Percentiles rank a stretch among this genome's conserved stretches.
phyloP scores from a whole-genome alignment of 176 grass and related monocot genomes.

The Oryza brachyantha region DNA sequence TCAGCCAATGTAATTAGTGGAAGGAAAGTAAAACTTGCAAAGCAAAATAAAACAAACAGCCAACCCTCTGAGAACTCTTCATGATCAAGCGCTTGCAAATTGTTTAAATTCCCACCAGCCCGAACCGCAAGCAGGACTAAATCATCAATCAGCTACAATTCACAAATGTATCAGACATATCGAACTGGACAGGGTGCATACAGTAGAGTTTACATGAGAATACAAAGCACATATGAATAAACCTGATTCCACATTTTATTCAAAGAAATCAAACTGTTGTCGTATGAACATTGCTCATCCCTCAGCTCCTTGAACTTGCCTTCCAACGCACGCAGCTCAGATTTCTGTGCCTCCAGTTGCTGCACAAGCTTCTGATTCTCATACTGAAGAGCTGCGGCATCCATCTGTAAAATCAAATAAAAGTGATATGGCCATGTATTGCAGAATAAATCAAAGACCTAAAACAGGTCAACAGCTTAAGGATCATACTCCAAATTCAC shows the following conservation, averaged over 20 bases:
- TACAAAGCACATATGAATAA: no score
- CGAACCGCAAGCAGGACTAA: slow-evolving; percentile 71
- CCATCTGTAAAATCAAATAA: slow-evolving; percentile 51
- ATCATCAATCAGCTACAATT: slow-evolving; percentile 87
- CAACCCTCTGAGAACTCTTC: slow-evolving; percentile 69
- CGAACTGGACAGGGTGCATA: slow-evolving; percentile 7
- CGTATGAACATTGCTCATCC: no score
- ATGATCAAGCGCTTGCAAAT: slow-evolving; percentile 61
- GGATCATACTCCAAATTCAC: no score
- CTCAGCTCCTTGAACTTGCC: slow-evolving; percentile 38
- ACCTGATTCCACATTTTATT: no score
- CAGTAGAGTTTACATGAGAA: not conserved
- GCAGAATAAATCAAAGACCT: not conserved
- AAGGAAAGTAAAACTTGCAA: slow-evolving; percentile 7
- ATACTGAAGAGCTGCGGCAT: slow-evolving; percentile 72
- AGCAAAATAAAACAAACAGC: slow-evolving; percentile 29
- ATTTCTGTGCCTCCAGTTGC: slow-evolving; percentile 80
- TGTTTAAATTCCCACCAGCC: slow-evolving; percentile 49
- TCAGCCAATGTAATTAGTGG: slow-evolving; percentile 14
- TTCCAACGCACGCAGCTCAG: slow-evolving; percentile 66
- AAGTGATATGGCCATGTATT: slow-evolving; percentile 8
- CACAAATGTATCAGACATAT: slow-evolving; percentile 30
- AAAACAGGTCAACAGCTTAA: no score
- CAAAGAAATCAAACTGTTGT: no score
- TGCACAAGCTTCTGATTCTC: slow-evolving; percentile 94